Evolutionary conservation across 495 filamentous ascomycete genomes (phyloP), one percentile per base, ranked within the genome.

Genomic region (Annulohypoxylon moriforme): DNA sequence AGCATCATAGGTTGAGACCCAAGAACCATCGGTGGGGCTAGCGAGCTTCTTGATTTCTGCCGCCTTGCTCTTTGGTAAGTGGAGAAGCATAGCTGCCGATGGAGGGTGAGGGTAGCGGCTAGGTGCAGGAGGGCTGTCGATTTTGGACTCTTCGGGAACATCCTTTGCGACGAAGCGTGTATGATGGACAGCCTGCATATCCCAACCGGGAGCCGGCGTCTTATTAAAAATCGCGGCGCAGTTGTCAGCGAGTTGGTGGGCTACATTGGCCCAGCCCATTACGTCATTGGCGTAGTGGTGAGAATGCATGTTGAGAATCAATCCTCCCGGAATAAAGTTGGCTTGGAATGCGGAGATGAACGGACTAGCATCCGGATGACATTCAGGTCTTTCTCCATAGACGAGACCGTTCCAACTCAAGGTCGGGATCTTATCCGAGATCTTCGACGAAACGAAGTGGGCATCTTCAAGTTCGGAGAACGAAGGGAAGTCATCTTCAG

Each of bases 251-350:
- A 84, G 74, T 44, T 85, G 82, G 31, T 79, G 75, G 0, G 74
- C 59, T 22, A 81, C 74, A 10, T 77, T 69, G 10, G 80, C 75
- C 78, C 79, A 82, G 11, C 80, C 81, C 78, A 81, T 82, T 5
- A 83, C 73, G 61, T 85, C 82, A 62, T 81, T 81, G 58, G 78
- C 61, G 64, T 80, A 83, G 61, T 85, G 83, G 63, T 83, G 83
- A 60, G 77, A 71, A 58, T 83, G 80, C 72, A 81, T 81, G 59
- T 77, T 79, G 67, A 85, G 79, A 18, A 83, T 71, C 16, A 84
- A 55, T 0, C 81, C 81, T 5, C 83, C 81, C 1, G 60, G 79
- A 24, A 84, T 78, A 31, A 85, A 83, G 42, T 81, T 83, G 0
- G 74, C 76, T 68, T 83, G 79, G 64, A 80, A 85, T 5, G 78